Evolutionary conservation across 768 basidiomycete species (phyloP), one percentile per base, ranked within the genome.

Genomic region (Xerocomellus chrysenteron): DNA sequence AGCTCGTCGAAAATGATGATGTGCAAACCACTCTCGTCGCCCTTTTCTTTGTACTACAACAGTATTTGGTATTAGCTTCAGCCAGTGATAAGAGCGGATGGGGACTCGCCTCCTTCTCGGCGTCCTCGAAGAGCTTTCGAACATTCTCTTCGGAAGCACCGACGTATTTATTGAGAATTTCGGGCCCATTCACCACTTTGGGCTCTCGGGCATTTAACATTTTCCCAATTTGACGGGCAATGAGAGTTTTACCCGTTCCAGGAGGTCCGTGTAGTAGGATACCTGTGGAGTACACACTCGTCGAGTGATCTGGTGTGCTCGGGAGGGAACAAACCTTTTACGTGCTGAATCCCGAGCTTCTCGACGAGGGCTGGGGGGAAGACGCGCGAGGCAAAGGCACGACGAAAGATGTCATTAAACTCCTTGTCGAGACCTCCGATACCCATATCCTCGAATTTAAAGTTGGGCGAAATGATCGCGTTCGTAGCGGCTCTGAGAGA

Each of bases 361-460:
- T 98, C 96, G 5, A 99, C 94, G 2, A 98, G 82, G 0, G 85
- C 93, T 0, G 95, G 95, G 40, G 97, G 97, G 75, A 98, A 99
- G n/a, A 99, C 94, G 45, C 97, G 92, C 47, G 90, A 93, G 0
- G 97, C 95, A 69, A 99, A 99, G 0, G 97, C 97, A 66, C 97
- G 90, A 69, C 97, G 91, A 80, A 99, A 99, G 67, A 99, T 99
- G 41, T 93, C 87, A 54, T 85, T 85, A 69, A 99, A 99, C 69
- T 99, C 97, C 9, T 84, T 79, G 71, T 99, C 97, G 35, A 99
- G 79, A 66, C 97, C 97, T 67, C 97, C 97, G 66, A 99, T 98
- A 17, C 97, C 97, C 96, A 99, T 98, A 71, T 99, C 97, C 67
- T 96, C 92, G 59, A 99, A 99, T 73, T 97, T 98, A 83, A 99